Conservation (phyloP, 345 rosid species). For the Eucalyptus sp. region DNA sequence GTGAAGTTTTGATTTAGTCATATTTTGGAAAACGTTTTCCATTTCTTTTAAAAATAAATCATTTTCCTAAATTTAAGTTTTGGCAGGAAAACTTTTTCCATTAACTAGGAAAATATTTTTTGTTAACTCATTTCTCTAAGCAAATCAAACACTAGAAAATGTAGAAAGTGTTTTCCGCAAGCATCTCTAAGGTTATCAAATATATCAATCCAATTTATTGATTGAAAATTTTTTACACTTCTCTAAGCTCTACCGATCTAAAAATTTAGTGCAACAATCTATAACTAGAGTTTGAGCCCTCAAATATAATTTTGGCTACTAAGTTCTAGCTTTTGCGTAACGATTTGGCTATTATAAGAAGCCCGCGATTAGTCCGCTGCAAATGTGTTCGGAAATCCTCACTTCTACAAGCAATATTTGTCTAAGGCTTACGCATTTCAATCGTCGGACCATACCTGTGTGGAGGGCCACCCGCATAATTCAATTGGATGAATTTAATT, state of each 20-base stretch:
- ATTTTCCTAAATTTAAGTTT: too few relatives aligned
- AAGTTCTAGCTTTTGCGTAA: not conserved
- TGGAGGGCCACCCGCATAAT: not conserved
- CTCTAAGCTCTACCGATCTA: not conserved
- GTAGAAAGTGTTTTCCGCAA: accelerated
- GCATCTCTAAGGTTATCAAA: not conserved
- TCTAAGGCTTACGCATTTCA: not conserved
- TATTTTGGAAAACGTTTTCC: too few relatives aligned
- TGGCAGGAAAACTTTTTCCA: accelerated
- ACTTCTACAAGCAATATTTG: not conserved
- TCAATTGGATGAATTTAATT: not conserved
- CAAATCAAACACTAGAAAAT: too few relatives aligned
- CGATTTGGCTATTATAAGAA: not conserved
- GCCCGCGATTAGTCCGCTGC: not conserved
- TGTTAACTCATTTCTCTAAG: too few relatives aligned
- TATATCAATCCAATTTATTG: not conserved
- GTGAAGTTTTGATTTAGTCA: too few relatives aligned
- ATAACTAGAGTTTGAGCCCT: not conserved
- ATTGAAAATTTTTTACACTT: not conserved
- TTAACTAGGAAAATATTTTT: too few relatives aligned
- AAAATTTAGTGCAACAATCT: not conserved
- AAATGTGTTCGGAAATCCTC: not conserved
- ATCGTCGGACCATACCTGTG: not conserved
- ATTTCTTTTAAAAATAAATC: too few relatives aligned
- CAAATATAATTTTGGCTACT: not conserved